phyloP scores from a whole-genome alignment of 2,329 filamentous ascomycete genomes.

The Pseudogymnoascus sp. region DNA sequence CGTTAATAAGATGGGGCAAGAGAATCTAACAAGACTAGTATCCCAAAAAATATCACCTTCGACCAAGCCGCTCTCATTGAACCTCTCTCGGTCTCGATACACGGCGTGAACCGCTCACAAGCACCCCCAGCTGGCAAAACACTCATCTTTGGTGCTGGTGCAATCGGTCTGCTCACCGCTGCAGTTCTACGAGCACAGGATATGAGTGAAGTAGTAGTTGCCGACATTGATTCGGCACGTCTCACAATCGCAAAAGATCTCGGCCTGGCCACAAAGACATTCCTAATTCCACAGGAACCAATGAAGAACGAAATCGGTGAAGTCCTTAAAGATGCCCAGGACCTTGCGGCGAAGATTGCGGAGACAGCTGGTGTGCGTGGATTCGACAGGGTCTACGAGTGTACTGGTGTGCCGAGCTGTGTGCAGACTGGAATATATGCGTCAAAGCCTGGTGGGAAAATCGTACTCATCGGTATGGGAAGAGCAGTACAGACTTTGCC shows the following conservation, averaged over 20 bases:
- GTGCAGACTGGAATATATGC: slow-evolving; percentile 70
- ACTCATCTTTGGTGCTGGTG: slow-evolving; percentile 58
- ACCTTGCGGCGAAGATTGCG: not conserved
- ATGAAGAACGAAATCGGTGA: not conserved
- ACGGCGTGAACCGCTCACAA: slow-evolving; percentile 49
- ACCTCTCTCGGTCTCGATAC: slow-evolving; percentile 54
- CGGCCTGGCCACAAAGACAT: not conserved
- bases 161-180: slow-evolving; percentile 55
- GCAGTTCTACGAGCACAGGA: slow-evolving; percentile 35
- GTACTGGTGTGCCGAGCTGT: slow-evolving; percentile 67
- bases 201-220: not conserved
- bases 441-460: slow-evolving; percentile 60
- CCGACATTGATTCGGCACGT: not conserved
- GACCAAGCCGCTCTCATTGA: slow-evolving; percentile 54
- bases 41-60: slow-evolving; percentile 52
- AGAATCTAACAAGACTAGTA: slow-evolving; percentile 29
- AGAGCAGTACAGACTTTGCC: slow-evolving; percentile 68
- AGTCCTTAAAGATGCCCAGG: not conserved
- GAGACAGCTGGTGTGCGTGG: not conserved
- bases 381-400: slow-evolving; percentile 29
- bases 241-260: not conserved
- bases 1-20: not conserved
- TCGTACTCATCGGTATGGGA: slow-evolving; percentile 75
- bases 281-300: not conserved
- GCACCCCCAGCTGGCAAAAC: slow-evolving; percentile 47